Conservation (phyloP, 179 eudicot genomes). For the Amaranthus tricolor region DNA sequence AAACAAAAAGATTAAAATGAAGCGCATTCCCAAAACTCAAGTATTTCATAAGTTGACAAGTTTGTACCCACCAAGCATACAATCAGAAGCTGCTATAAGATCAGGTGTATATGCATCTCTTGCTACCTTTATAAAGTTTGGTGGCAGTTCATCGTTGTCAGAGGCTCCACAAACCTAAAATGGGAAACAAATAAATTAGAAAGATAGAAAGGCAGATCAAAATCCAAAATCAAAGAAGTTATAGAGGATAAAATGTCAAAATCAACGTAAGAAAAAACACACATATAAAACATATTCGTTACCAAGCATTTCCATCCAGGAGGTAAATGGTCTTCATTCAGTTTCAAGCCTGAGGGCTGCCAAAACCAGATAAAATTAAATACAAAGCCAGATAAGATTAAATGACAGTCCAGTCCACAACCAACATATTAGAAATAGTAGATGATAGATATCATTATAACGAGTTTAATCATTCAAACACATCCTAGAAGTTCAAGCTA, state of each 20-base stretch:
- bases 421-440: neutral
- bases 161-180: slow-evolving; percentile 92
- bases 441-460: neutral
- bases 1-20: slow-evolving; percentile 17
- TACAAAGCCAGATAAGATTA: neutral
- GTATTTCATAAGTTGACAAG: slow-evolving; percentile 7
- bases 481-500: neutral
- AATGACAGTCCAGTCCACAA: neutral
- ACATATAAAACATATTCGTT: slow-evolving; percentile 4
- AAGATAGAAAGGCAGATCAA: neutral
- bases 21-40: neutral
- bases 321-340: slow-evolving; percentile 80
- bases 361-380: slow-evolving; percentile 22
- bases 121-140: slow-evolving; percentile 73
- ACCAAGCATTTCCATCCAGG: slow-evolving; percentile 96
- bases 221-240: neutral
- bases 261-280: neutral
- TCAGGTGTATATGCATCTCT: slow-evolving; percentile 94
- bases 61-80: slow-evolving; percentile 90
- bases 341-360: slow-evolving; percentile 96
- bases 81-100: slow-evolving; percentile 95
- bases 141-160: slow-evolving; percentile 70
- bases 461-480: neutral
- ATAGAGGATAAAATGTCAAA: neutral
- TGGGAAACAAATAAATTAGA: neutral